Conservation (phyloP, 805 yeast species). For the Yamadazyma kitorensis region DNA sequence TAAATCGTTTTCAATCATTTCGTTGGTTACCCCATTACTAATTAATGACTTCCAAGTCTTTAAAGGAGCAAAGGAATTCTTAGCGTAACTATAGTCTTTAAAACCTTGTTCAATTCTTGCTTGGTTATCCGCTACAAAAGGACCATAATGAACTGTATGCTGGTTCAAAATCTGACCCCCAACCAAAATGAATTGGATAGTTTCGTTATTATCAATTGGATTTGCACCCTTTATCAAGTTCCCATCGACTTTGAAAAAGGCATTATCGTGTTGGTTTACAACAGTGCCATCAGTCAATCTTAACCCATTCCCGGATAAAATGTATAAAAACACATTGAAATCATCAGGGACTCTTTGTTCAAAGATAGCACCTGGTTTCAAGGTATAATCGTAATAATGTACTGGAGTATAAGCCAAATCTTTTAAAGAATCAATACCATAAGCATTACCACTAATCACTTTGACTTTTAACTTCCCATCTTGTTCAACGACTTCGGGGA, state of each 20-base stretch:
- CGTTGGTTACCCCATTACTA: slow-evolving; percentile 40
- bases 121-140: slow-evolving; percentile 75
- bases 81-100: slow-evolving; percentile 63
- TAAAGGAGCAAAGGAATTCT: slow-evolving; percentile 69
- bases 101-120: slow-evolving; percentile 69
- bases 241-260: slow-evolving; percentile 71
- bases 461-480: slow-evolving; percentile 61
- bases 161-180: slow-evolving; percentile 78
- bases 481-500: slow-evolving; percentile 64
- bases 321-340: slow-evolving; percentile 69
- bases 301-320: slow-evolving; percentile 57
- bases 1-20: slow-evolving; percentile 39
- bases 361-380: slow-evolving; percentile 64
- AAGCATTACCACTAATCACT: slow-evolving; percentile 74
- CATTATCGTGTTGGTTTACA: slow-evolving; percentile 47
- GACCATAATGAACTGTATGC: slow-evolving; percentile 82
- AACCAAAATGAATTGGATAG: slow-evolving; percentile 64
- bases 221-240: slow-evolving; percentile 51
- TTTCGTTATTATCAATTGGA: slow-evolving; percentile 39
- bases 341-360: slow-evolving; percentile 55
- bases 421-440: slow-evolving; percentile 70
- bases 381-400: slow-evolving; percentile 62
- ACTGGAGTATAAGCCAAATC: slow-evolving; percentile 84
- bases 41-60: slow-evolving; percentile 55
- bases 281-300: slow-evolving; percentile 41